Base-by-base conservation (phyloP, 768 basidiomycete species). In the Mycena metata region DNA sequence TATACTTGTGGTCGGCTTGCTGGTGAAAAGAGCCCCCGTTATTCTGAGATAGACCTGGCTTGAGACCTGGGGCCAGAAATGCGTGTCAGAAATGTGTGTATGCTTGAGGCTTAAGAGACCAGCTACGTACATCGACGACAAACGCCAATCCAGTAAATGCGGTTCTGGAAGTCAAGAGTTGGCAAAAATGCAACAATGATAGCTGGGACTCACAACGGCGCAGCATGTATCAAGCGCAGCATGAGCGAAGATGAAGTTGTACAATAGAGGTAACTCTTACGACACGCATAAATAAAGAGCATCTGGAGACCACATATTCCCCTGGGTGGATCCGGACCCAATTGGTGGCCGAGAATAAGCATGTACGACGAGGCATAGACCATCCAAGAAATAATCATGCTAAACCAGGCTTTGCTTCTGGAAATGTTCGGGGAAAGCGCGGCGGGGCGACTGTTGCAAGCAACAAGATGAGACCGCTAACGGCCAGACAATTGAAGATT, bases 351-450 rank as follows among this genome's bases (percentile, higher is more conserved):
- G 9, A 68, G 5, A 15, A 63, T 49, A 21, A 68, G 61, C 2
- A 68, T 6, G 24, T 68, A 68, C 6, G 67, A 68, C 10, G 16
- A 5, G 1, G 60, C 43, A 52, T 62, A 68, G 4, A 68, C 30
- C 2, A 57, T 57, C 60, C 67, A 63, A 8, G 67, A 57, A 19
- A 62, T 24, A 16, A 68, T 62, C 55, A 63, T 57, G 54, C 60
- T 58, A 21, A 62, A 68, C 67, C 67, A 68, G 11, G 60, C 51
- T 30, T 54, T 35, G 54, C 60, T 68, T 12, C 67, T 45, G 12
- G 41, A 60, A 11, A 63, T 52, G 17, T 23, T 41, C 8, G 24
- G 6, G 15, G 67, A 62, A 10, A 57, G 6, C 26, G n/a, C 19
- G 19, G 60, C 8, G 59, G 51, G 19, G 61, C 13, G 5, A 67